Base-by-base conservation (phyloP, 106 monocot species). In the Posidonia australis region DNA sequence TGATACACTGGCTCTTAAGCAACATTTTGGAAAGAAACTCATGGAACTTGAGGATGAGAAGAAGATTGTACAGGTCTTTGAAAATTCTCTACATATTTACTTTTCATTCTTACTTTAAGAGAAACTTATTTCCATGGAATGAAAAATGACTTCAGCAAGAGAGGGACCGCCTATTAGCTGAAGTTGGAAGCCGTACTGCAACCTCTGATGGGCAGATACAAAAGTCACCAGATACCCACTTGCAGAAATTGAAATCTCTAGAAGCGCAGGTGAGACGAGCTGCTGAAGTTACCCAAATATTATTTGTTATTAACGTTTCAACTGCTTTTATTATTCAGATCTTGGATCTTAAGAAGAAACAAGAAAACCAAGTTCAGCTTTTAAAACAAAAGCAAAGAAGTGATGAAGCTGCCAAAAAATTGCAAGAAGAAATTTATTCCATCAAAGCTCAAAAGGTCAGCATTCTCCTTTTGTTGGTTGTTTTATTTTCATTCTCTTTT, bases 1-100 rank as follows among this genome's bases (percentile, higher is more conserved):
- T 58, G 85, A 87, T 47, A 87, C 86, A 10, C 17, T 78, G 74
- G 79, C 90, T 68, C 80, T 90, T 13, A 98, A 90, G 63, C 96
- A 98, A 16, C 90, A 98, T 81, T 91, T 90, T 64, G 84, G 90
- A 60, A 98, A 87, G 82, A 98, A 87, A 58, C 78, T 98, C 41
- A 78, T 90, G 86, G 87, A 98, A 70, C 90, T 98, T 73, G 96
- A 98, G 76, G 84, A 90, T 58, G 90, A 98, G 69, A 98, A 98
- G 73, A 76, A 68, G 67, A 32, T 62, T 53, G 87, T 91, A 27
- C 90, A 98, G 87, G 96, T 90, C 28, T 62, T 19, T 68, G 36
- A 62, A 36, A 36, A 36, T 7, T 36, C 36, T 36, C 0, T 62
- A 10, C 16, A 9, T 13, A 7, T 41, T 44, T 62, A n/a, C n/a